Evolutionary conservation across 1,284 basidiomycete species (phyloP).

Genomic region (Ganoderma leucocontextum): DNA sequence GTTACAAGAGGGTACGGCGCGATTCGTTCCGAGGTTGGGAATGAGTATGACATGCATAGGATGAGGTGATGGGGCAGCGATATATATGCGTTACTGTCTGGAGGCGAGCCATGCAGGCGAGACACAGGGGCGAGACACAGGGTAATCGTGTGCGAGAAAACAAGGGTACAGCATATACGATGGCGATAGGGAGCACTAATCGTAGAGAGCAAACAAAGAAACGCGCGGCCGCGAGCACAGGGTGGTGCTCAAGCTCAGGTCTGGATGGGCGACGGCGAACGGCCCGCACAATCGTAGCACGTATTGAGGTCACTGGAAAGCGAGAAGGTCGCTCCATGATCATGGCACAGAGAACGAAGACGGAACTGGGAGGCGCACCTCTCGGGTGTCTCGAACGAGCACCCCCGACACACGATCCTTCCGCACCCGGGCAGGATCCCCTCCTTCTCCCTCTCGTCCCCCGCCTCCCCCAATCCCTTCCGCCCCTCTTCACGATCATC

Average conservation of each 20-base stretch:
- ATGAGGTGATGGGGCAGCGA: not conserved
- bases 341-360: not conserved
- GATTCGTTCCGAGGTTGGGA: not conserved
- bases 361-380: slow-evolving; percentile 35
- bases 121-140: not conserved
- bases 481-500: slow-evolving; percentile 30
- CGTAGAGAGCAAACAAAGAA: not conserved
- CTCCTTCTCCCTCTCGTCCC: slow-evolving; percentile 18
- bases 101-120: not conserved
- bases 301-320: slow-evolving; percentile 33
- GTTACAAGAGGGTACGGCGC: not conserved
- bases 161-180: not conserved
- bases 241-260: not conserved
- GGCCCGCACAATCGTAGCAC: slow-evolving; percentile 34
- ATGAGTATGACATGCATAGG: not conserved
- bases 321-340: too few species aligned
- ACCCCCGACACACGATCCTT: slow-evolving; percentile 42
- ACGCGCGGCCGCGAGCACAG: not conserved
- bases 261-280: not conserved
- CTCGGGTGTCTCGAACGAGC: slow-evolving; percentile 42
- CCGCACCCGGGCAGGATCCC: slow-evolving; percentile 41
- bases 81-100: not conserved
- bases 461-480: slow-evolving; percentile 12
- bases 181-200: not conserved
- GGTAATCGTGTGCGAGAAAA: not conserved